These are phyloP conservation scores for Globisporangium abappressorium DNA, from an alignment of 352 stramenopile genomes.

Conservation along the genomic window DNA sequence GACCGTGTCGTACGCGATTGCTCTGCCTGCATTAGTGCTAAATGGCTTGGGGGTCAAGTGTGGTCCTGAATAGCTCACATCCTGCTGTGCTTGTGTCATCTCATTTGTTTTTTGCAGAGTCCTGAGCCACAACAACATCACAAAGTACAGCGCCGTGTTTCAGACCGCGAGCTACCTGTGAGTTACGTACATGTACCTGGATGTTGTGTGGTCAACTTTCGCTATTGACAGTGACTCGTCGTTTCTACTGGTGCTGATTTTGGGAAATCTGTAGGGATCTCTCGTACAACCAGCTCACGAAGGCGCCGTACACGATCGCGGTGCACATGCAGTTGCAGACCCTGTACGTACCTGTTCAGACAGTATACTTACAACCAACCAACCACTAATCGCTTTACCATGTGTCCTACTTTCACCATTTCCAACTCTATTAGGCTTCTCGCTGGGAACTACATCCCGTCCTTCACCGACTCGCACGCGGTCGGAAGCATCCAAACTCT, in stretches of 20 bases:
- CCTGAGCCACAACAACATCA: conserved; percentile 10
- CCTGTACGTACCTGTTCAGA: not conserved
- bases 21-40: not conserved
- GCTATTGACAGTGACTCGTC: not conserved
- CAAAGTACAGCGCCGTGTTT: conserved; percentile 7
- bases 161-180: conserved; percentile 3
- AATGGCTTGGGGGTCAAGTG: not conserved
- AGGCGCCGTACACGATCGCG: not conserved
- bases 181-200: not conserved
- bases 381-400: not conserved
- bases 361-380: not conserved
- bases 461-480: not conserved
- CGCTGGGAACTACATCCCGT: conserved; percentile 2
- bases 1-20: not conserved
- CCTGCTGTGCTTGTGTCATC: not conserved
- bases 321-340: conserved; percentile 1
- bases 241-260: not conserved
- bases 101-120: not conserved
- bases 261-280: not conserved
- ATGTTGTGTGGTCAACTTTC: not conserved
- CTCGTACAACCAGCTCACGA: conserved; percentile 2
- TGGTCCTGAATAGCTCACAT: not conserved
- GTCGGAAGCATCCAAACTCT: conserved; percentile 1
- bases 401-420: too few relatives aligned
- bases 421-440: not conserved